Evolutionary conservation across 345 rosid genomes (phyloP).

Genomic region (Lumnitzera littorea): DNA sequence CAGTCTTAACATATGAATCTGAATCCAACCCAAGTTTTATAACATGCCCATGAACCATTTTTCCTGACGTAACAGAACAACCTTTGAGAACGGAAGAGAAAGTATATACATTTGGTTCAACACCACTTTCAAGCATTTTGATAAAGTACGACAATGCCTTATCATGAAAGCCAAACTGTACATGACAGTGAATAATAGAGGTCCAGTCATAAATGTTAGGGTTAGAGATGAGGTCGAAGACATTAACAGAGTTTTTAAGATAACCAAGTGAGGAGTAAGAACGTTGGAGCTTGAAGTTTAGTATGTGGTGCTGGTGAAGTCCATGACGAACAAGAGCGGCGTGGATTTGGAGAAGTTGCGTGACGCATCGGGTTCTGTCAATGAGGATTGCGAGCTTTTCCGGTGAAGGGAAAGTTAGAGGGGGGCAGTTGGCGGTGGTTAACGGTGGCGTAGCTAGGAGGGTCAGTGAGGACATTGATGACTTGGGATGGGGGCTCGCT

Average conservation of each 20-base stretch:
- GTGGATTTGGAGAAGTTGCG: conserved; percentile 54
- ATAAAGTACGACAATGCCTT: conserved; percentile 40
- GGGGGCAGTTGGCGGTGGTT: conserved; percentile 3
- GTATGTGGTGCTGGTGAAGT: conserved; percentile 40
- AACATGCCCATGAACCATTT: conserved; percentile 42
- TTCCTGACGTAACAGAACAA: conserved; percentile 36
- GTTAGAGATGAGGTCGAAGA: conserved; percentile 39
- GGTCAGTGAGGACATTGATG: neutral
- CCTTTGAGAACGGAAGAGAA: conserved; percentile 64
- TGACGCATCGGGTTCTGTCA: conserved; percentile 35
- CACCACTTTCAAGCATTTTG: conserved; percentile 33
- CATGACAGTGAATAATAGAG: conserved; percentile 46
- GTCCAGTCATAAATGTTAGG: conserved; percentile 58
- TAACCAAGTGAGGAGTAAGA: conserved; percentile 58
- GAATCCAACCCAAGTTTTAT: conserved; percentile 55
- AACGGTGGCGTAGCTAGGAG: conserved; percentile 9
- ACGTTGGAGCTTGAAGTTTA: conserved; percentile 78
- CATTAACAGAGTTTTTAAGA: conserved; percentile 36
- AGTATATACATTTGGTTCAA: conserved; percentile 61
- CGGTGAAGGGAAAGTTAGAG: conserved; percentile 13
- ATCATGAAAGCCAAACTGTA: conserved; percentile 27
- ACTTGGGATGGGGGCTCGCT: too few species aligned
- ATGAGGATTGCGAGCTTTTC: conserved; percentile 38
- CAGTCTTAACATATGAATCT: conserved; percentile 61
- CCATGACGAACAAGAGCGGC: conserved; percentile 58